Base-by-base conservation (phyloP, 257 asterid species). In the Marsdenia floribunda region DNA sequence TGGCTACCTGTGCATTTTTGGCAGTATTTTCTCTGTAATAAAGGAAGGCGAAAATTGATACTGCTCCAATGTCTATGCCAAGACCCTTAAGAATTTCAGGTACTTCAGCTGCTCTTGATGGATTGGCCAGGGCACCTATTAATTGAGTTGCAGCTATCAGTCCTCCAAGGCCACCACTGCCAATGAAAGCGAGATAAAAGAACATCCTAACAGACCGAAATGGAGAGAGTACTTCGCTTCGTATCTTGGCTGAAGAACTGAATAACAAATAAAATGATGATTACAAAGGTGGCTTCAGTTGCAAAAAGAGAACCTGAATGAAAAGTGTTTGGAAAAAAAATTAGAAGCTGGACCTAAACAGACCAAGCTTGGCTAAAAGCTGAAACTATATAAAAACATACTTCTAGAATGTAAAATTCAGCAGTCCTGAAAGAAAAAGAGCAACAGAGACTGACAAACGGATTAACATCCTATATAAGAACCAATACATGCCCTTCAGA, bases 201-300 rank as follows among this genome's bases (percentile, higher is more conserved):
- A 93, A 93, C 98, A 93, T 91, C 71, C 97, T 89, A 72, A 90
- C 88, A 22, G 98, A 82, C 24, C 98, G 94, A 71, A 93, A 93
- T 29, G 97, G 98, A 68, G 97, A 77, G 64, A 93, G 96, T 72
- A 91, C 98, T 85, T 93, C 98, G 64, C 98, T 88, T 64, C 95
- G 86, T 80, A 91, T 91, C 81, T 81, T 91, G 81, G 98, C 91
- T 40, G 96, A 74, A 68, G 98, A 93, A 81, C 98, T 91, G 88
- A 80, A 87, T 61, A 78, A 72, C 80, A 79, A 76, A 78, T 21
- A 54, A 76, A 75, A 84, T 66, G 73, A 84, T 58, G 76, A 79
- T 79, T 74, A 83, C 74, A 75, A 75, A 58, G 71, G 71, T 67
- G 49, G 74, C 69, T 74, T 80, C 73, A 78, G 74, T 68, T 57